These are phyloP conservation scores for Rhizopogon sp. DNA, from an alignment of 768 basidiomycete genomes.

Conservation along the genomic window DNA sequence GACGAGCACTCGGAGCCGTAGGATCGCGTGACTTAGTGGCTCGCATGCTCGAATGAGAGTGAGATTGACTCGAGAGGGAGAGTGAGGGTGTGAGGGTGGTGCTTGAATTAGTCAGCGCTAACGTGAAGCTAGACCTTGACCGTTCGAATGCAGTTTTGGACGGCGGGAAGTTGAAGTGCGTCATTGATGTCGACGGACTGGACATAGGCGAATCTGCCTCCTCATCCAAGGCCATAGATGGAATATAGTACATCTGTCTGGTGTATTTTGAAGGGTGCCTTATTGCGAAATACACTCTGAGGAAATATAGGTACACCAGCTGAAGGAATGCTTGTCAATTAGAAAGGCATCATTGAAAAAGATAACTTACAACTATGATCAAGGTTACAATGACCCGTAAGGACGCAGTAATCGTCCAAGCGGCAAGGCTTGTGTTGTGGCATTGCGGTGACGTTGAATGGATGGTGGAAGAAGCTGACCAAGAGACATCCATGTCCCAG, in stretches of 20 bases:
- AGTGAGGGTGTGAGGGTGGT: constrained; percentile 22
- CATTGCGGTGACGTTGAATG: constrained; percentile 14
- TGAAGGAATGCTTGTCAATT: constrained; percentile 4
- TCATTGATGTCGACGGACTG: constrained; percentile 5
- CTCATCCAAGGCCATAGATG: constrained; percentile 17
- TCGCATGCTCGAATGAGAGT: constrained; percentile 11
- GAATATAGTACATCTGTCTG: constrained; percentile 7
- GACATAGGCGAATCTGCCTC: constrained; percentile 15
- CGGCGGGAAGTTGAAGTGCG: neutral
- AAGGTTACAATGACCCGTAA: constrained; percentile 51
- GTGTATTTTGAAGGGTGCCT: constrained; percentile 14
- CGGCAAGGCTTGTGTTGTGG: constrained; percentile 29
- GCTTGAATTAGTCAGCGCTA: constrained; percentile 21
- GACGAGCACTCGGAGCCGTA: constrained; percentile 6
- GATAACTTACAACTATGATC: constrained; percentile 45
- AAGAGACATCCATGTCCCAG: constrained; percentile 63
- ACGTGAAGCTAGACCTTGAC: constrained; percentile 20
- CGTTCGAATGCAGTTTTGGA: constrained; percentile 1
- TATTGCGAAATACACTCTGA: constrained; percentile 10
- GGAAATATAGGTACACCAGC: constrained; percentile 17
- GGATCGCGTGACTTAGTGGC: constrained; percentile 8
- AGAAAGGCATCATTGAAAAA: neutral
- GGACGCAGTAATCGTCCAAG: constrained; percentile 51
- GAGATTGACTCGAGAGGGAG: constrained; percentile 19
- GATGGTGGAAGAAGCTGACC: constrained; percentile 40